A percentile compares a stretch with the other conserved stretches of the same genome.
These are phyloP conservation scores for Solanum lycopersicoides DNA, from an alignment of 257 asterid species.

Conservation along the genomic window DNA sequence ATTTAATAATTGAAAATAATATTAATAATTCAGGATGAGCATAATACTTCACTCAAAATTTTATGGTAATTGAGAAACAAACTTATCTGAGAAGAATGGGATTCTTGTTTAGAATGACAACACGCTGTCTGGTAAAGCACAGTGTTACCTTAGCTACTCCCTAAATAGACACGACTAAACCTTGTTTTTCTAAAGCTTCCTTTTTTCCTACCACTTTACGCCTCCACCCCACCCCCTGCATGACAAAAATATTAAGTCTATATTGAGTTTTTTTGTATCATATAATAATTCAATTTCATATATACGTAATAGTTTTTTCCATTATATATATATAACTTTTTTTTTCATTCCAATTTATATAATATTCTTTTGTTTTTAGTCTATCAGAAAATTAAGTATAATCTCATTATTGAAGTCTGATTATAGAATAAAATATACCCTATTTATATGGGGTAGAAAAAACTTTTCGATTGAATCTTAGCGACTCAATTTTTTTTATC, in stretches of 20 bases:
- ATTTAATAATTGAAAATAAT: too few species aligned
- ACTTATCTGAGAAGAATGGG: not conserved
- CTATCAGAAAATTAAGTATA: too few species aligned
- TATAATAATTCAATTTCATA: too few species aligned
- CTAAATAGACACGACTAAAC: not conserved
- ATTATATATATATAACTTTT: too few species aligned
- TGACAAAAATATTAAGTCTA: not conserved
- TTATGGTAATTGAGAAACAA: not conserved
- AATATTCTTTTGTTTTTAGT: rapidly evolving
- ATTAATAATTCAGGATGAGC: too few species aligned
- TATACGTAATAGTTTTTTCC: not conserved
- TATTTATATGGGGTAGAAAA: too few species aligned
- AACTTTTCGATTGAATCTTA: not conserved
- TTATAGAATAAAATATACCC: too few species aligned
- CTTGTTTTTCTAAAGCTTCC: not conserved
- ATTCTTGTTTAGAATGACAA: slow-evolving; percentile 29
- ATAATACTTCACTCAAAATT: not conserved
- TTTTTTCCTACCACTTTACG: not conserved
- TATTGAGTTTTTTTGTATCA: not conserved
- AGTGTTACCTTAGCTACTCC: not conserved
- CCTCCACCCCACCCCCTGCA: not conserved
- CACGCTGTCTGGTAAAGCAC: slow-evolving; percentile 11
- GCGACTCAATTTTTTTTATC: not conserved
- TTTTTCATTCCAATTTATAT: not conserved
- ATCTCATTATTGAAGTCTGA: too few species aligned